phyloP scores from a whole-genome alignment of 306 rosid genomes.

The Prunus fruticosa region DNA sequence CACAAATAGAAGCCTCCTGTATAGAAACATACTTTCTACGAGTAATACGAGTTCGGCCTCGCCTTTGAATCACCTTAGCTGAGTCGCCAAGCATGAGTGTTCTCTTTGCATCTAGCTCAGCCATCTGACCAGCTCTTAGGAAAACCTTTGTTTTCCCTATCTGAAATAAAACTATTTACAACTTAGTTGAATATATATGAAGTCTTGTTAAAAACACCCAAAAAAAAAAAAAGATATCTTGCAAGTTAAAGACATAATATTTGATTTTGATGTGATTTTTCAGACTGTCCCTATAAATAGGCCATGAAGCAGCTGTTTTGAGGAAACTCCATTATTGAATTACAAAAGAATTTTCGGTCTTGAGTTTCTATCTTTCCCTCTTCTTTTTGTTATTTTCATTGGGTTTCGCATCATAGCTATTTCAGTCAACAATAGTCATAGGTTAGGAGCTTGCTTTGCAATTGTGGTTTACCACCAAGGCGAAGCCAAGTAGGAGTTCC shows the following conservation, averaged over 20 bases:
- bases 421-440: background rate
- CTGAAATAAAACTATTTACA: constrained; percentile 38
- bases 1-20: constrained; percentile 43
- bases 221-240: background rate
- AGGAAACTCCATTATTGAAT: background rate
- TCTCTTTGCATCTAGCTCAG: constrained; percentile 75
- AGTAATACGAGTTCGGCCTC: constrained; percentile 33
- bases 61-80: constrained; percentile 63
- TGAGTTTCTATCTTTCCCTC: background rate
- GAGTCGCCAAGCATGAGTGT: constrained; percentile 45
- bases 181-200: constrained; percentile 14
- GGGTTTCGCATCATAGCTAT: background rate
- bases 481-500: constrained; percentile 1
- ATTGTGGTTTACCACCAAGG: background rate
- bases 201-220: too few relatives aligned
- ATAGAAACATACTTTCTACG: constrained; percentile 38
- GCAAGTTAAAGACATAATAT: constrained; percentile 16
- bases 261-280: background rate
- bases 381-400: background rate
- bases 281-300: background rate
- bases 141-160: constrained; percentile 76
- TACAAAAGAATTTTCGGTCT: background rate
- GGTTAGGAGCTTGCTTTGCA: background rate
- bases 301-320: background rate
- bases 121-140: constrained; percentile 89